Conservation (phyloP, 2,329 filamentous ascomycete genomes). For the Penicillium oxalicum region DNA sequence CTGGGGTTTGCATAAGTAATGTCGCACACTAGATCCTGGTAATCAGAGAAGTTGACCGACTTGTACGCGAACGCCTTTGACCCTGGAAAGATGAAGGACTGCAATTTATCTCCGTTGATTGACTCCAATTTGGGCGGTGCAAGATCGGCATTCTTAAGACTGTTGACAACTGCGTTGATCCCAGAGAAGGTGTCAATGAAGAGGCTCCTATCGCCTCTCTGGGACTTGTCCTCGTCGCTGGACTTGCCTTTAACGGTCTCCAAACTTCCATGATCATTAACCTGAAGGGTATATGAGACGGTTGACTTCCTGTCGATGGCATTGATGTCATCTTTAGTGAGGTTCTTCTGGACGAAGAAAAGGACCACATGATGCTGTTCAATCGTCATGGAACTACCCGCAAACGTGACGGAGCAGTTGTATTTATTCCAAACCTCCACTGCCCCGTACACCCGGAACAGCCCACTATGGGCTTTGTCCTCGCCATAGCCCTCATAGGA, state of each 20-base stretch:
- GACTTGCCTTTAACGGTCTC: not conserved
- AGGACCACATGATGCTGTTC: not conserved
- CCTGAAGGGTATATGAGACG: not conserved
- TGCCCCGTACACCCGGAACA: not conserved
- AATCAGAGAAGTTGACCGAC: not conserved
- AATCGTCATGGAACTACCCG: not conserved
- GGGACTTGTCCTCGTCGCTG: not conserved
- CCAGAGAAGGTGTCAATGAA: not conserved
- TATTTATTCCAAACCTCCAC: not conserved
- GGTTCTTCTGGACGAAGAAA: not conserved
- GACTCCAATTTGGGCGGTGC: not conserved
- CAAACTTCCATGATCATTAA: not conserved
- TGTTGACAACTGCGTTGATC: not conserved
- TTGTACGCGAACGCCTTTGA: not conserved
- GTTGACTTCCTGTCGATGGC: not conserved
- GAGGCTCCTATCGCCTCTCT: no score
- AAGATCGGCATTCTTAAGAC: not conserved
- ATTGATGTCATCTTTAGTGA: not conserved
- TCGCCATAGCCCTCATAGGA: no score
- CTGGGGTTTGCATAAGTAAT: no score
- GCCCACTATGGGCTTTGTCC: not conserved
- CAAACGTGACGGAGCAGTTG: not conserved
- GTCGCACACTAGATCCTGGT: not conserved
- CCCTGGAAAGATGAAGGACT: not conserved
- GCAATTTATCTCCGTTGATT: not conserved